A percentile compares a stretch with the other conserved stretches of the same genome.
phyloP scores from a whole-genome alignment of 2,329 filamentous ascomycete species.

The Alternaria triticimaculans region DNA sequence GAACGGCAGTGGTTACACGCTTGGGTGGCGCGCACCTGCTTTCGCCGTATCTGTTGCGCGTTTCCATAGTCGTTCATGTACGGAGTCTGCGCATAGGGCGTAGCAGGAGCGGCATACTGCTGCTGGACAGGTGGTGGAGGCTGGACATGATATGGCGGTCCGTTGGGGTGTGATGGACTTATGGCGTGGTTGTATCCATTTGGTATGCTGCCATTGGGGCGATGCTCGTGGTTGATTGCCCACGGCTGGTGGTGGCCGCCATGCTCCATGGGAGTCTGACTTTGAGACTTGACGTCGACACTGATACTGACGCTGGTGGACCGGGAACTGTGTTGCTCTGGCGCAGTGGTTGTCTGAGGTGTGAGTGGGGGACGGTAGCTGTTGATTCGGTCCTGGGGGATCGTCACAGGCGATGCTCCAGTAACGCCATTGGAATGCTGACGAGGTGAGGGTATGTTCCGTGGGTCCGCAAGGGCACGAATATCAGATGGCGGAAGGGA shows the following conservation, averaged over 20 bases:
- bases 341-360: slow-evolving; percentile 33
- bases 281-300: slow-evolving; percentile 38
- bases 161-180: slow-evolving; percentile 39
- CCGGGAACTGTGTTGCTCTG: slow-evolving; percentile 32
- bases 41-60: slow-evolving; percentile 37
- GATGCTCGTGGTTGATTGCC: slow-evolving; percentile 43
- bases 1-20: slow-evolving; percentile 68
- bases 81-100: slow-evolving; percentile 32
- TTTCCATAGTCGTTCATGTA: slow-evolving; percentile 41
- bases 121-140: slow-evolving; percentile 36
- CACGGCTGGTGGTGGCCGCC: slow-evolving; percentile 41
- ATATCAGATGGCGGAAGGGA: slow-evolving; percentile 44
- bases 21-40: slow-evolving; percentile 54
- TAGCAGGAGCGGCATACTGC: slow-evolving; percentile 39
- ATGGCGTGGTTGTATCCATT: slow-evolving; percentile 44
- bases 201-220: slow-evolving; percentile 38
- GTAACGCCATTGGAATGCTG: slow-evolving; percentile 46
- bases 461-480: slow-evolving; percentile 42
- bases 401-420: slow-evolving; percentile 38
- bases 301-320: slow-evolving; percentile 35
- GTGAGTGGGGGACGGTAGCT: slow-evolving; percentile 42
- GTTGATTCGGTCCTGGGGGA: slow-evolving; percentile 44
- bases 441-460: slow-evolving; percentile 42
- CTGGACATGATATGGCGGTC: slow-evolving; percentile 40
- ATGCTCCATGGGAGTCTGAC: slow-evolving; percentile 44